These are phyloP conservation scores for Wallacemonas collosoma DNA, from an alignment of 208 protist species.

Conservation along the genomic window DNA sequence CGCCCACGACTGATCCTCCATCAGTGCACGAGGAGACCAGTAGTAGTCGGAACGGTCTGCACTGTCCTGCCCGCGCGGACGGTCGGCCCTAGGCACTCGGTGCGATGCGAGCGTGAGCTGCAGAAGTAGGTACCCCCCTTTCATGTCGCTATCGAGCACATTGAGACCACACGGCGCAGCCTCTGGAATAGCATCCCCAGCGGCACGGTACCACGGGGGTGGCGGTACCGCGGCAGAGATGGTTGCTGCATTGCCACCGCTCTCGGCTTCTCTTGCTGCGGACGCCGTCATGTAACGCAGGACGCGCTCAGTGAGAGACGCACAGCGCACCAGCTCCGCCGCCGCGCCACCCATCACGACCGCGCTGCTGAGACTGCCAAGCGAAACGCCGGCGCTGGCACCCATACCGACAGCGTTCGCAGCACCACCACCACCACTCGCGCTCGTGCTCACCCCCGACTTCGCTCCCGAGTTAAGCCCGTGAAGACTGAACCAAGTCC, in stretches of 20 bases:
- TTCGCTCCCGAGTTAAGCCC: constrained; percentile 26
- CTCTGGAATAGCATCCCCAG: constrained; percentile 20
- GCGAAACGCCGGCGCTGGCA: neutral
- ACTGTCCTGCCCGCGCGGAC: neutral
- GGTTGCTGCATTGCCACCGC: neutral
- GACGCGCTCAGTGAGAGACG: constrained; percentile 2
- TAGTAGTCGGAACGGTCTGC: neutral
- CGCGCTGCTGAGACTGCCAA: neutral
- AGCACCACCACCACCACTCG: neutral
- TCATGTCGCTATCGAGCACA: constrained; percentile 77
- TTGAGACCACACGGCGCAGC: constrained; percentile 60
- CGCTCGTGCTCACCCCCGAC: constrained; percentile 10
- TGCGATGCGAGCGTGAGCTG: constrained; percentile 41
- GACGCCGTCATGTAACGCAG: neutral
- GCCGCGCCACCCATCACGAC: neutral
- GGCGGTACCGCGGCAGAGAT: neutral
- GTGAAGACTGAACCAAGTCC: constrained; percentile 56
- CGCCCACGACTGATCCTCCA: constrained; percentile 39
- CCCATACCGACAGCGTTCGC: neutral
- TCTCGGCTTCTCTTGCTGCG: neutral
- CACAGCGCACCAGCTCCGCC: neutral
- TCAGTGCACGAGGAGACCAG: constrained; percentile 35
- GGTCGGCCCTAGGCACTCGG: neutral
- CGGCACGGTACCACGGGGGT: constrained; percentile 7
- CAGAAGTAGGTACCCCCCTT: constrained; percentile 69